These are phyloP conservation scores for Puccinia polysora DNA, from an alignment of 1,284 basidiomycete species.

Conservation along the genomic window DNA sequence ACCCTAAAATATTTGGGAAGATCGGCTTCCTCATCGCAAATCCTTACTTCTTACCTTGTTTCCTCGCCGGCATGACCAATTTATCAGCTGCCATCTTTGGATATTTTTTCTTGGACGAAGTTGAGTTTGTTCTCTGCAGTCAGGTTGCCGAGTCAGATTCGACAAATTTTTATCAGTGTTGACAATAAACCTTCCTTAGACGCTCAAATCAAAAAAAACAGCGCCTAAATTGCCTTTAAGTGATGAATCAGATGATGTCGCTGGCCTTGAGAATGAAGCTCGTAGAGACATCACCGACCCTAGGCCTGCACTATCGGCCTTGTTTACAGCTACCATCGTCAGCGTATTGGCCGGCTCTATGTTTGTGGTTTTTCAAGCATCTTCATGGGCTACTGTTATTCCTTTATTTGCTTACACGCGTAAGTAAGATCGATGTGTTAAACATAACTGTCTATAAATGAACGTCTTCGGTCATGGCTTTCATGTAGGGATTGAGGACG, in stretches of 20 bases:
- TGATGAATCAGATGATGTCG: neutral
- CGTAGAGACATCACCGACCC: neutral
- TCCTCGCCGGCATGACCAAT: slow-evolving; percentile 29
- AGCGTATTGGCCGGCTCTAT: slow-evolving; percentile 23
- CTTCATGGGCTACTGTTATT: slow-evolving; percentile 22
- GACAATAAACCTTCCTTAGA: neutral
- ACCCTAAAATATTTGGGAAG: slow-evolving; percentile 22
- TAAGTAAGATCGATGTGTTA: neutral
- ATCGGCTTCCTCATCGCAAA: slow-evolving; percentile 11
- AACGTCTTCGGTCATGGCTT: neutral
- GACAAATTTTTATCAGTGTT: neutral
- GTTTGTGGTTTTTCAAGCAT: slow-evolving; percentile 22
- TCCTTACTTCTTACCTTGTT: slow-evolving; percentile 44
- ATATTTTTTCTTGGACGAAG: slow-evolving; percentile 41
- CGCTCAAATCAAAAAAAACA: too few species aligned
- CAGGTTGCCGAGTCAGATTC: neutral
- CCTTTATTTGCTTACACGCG: slow-evolving; percentile 42
- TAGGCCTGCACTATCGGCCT: neutral
- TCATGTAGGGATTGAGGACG: slow-evolving; percentile 27
- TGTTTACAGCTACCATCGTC: slow-evolving; percentile 26
- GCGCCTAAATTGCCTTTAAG: too few species aligned
- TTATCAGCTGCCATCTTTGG: slow-evolving; percentile 17
- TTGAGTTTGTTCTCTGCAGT: too few species aligned
- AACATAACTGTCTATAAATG: neutral
- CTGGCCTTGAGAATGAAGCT: neutral